Evolutionary conservation across 2,329 filamentous ascomycete species (phyloP), one percentile per base, ranked within the genome.

Genomic region (Hypoxylon sp.): DNA sequence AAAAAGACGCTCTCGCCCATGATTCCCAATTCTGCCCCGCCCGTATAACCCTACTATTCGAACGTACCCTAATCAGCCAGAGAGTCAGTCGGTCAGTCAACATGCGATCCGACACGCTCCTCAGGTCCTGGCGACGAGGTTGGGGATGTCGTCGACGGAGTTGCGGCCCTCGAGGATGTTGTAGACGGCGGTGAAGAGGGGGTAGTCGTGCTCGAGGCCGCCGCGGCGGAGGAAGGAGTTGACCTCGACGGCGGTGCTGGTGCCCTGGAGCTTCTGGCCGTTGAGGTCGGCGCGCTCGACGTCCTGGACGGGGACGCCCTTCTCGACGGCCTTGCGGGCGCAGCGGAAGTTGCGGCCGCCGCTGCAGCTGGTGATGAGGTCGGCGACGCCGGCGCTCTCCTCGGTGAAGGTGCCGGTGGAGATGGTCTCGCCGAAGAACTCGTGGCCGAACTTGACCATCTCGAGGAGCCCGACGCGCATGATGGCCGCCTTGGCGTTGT

Each of bases 401-500:
- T 97, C 92, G n/a, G 94, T 98, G 74, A 99, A 98, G 0, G 95
- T 99, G 55, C 84, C 86, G 8, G 89, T 85, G 64, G 89, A 84
- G 21, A 95, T 88, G 1, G 90, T 91, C 69, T 93, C 84, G 15
- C 87, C 86, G 73, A 98, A 99, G 81, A 98, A 99, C 68, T 89
- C 87, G 75, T 93, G 92, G 64, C 94, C 94, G 67, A 99, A 99
- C 72, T 90, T 89, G 70, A 98, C 92, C 89, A 97, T 97, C 78
- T 99, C 95, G 68, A 97, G 83, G 41, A 99, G 85, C 6, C 95
- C 95, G 17, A 98, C 89, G 37, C 95, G 90, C 92, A 99, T 98
- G 59, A 99, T 88, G 41, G 95, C 95, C n/a, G 95, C 92, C 80
- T 99, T 98, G 65, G 94, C 94, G 68, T 98, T 99, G 80, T 98